Conservation (phyloP, 345 rosid species). For the Sonneratia alba region DNA sequence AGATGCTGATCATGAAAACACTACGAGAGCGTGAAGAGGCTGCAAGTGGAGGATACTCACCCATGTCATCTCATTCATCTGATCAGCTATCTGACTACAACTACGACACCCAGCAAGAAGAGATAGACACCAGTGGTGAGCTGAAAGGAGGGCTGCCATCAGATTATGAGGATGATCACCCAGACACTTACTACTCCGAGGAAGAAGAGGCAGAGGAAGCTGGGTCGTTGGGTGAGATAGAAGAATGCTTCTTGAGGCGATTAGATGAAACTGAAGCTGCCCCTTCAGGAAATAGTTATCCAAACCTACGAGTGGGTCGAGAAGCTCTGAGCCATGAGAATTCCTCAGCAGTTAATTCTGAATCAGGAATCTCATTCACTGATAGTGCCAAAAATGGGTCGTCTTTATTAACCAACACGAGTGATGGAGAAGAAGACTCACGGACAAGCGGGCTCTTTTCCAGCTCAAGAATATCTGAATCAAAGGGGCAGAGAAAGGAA, state of each 20-base stretch:
- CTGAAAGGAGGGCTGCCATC: conserved; percentile 47
- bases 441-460: conserved; percentile 13
- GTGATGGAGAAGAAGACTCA: conserved; percentile 9
- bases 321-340: conserved; percentile 20
- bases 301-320: conserved; percentile 10
- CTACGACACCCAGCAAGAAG: conserved; percentile 51
- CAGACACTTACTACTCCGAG: conserved; percentile 24
- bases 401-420: conserved; percentile 15
- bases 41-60: conserved; percentile 53
- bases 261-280: conserved; percentile 19
- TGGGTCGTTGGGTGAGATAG: conserved; percentile 50
- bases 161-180: conserved; percentile 35
- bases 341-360: conserved; percentile 23
- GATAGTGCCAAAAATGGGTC: conserved; percentile 34
- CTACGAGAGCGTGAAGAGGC: conserved; percentile 65
- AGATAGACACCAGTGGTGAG: conserved; percentile 71
- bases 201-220: conserved; percentile 39
- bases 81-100: conserved; percentile 47
- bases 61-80: conserved; percentile 53
- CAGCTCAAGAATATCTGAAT: conserved; percentile 6
- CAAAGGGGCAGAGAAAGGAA: conserved; percentile 12
- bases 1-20: conserved; percentile 57
- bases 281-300: conserved; percentile 3
- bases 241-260: conserved; percentile 59
- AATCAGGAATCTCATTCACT: conserved; percentile 30